phyloP scores from a whole-genome alignment of 345 rosid genomes.

The Lenwebbia sp. region DNA sequence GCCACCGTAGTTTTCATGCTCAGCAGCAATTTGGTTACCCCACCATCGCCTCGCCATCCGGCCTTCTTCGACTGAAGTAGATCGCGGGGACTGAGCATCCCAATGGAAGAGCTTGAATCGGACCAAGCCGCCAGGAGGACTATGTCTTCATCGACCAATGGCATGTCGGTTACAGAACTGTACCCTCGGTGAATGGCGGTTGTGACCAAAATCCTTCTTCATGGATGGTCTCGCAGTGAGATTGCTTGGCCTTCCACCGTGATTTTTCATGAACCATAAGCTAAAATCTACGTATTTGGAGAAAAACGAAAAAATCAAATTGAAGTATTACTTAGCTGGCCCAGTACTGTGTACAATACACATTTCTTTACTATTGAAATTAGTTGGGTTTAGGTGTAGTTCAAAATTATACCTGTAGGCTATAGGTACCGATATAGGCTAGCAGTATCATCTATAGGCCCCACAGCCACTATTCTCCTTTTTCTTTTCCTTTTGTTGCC shows the following conservation, averaged over 20 bases:
- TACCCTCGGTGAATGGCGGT: not conserved
- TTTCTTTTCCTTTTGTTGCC: too few species aligned
- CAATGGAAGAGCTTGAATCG: too few species aligned
- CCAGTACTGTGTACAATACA: too few species aligned
- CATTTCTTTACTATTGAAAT: too few species aligned
- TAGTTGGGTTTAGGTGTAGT: too few species aligned
- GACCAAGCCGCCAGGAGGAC: not conserved
- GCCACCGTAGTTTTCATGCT: not conserved
- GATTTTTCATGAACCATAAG: not conserved
- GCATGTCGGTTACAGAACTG: not conserved
- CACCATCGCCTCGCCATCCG: not conserved
- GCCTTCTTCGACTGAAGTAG: not conserved
- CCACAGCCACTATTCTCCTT: too few species aligned
- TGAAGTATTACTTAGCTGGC: too few species aligned
- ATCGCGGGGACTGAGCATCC: not conserved
- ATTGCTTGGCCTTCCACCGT: not conserved
- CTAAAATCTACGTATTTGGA: not conserved
- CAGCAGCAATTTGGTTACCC: not conserved
- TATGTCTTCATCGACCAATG: too few species aligned
- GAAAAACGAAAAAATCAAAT: not conserved
- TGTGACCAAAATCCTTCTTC: not conserved
- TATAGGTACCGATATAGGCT: too few species aligned
- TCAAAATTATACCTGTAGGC: too few species aligned
- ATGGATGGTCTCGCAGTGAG: not conserved
- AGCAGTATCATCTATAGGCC: too few species aligned